Percentiles rank a stretch among this genome's conserved stretches.
Evolutionary conservation across 2,329 filamentous ascomycete genomes (phyloP).

Genomic region (Xenoacremonium recifei): DNA sequence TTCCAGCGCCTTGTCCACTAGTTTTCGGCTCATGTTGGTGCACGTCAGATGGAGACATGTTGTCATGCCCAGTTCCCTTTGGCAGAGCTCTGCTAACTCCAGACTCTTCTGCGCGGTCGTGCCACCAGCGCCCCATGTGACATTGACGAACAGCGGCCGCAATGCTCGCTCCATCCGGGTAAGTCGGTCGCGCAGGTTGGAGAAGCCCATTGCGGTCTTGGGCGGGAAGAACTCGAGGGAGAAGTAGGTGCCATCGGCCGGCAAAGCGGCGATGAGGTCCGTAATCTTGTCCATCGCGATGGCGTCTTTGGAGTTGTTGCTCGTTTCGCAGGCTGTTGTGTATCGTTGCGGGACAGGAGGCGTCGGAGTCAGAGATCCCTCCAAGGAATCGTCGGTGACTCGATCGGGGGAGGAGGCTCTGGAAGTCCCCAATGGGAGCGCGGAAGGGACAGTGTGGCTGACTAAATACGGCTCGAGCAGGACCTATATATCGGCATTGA

Average conservation of each 20-base stretch:
- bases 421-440: too few species aligned
- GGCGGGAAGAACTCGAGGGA: conserved; percentile 99
- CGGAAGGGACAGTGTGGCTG: too few species aligned
- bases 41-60: conserved; percentile 96
- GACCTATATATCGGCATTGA: too few species aligned
- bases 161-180: conserved; percentile 93
- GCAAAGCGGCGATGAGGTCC: conserved; percentile 89
- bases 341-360: too few species aligned
- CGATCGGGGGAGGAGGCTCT: too few species aligned
- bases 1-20: conserved; percentile 86
- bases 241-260: conserved; percentile 79
- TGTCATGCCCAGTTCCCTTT: conserved; percentile 85
- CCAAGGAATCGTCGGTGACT: too few species aligned
- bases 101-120: conserved; percentile 89
- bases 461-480: too few species aligned
- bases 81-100: conserved; percentile 91
- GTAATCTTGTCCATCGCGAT: conserved; percentile 79
- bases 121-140: conserved; percentile 96
- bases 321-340: not conserved
- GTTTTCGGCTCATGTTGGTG: conserved; percentile 88
- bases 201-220: conserved; percentile 93
- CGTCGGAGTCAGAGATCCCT: too few species aligned
- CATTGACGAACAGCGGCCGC: conserved; percentile 90
- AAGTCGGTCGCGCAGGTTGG: conserved; percentile 88
- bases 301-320: not conserved